Conservation (phyloP, 768 basidiomycete species). For the Leucogyrophana mollusca region DNA sequence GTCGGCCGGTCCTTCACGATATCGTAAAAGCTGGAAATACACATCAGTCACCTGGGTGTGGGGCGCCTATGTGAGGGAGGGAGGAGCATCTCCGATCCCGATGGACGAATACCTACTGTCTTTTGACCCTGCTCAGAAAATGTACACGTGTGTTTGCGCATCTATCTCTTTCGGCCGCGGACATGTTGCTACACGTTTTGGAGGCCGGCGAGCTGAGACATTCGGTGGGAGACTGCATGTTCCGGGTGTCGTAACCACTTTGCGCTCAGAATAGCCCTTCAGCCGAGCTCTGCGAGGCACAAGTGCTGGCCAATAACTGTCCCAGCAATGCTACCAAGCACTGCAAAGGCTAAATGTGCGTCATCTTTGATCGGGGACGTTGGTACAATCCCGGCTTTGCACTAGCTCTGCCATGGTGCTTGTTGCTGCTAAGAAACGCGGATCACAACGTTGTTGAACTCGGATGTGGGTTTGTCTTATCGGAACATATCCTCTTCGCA, state of each 20-base stretch:
- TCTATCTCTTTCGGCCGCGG: neutral
- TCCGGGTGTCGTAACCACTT: neutral
- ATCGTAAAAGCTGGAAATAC: neutral
- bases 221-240: neutral
- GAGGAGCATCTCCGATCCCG: too few relatives aligned
- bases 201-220: slow-evolving; percentile 15
- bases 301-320: neutral
- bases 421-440: slow-evolving; percentile 5
- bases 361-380: slow-evolving; percentile 11
- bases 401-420: neutral
- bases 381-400: neutral
- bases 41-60: slow-evolving; percentile 1
- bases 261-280: neutral
- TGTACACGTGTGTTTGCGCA: too few relatives aligned
- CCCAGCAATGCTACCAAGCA: neutral
- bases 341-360: slow-evolving; percentile 19
- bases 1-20: neutral
- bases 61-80: neutral
- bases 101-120: too few relatives aligned
- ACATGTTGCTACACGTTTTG: neutral
- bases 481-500: slow-evolving; percentile 6
- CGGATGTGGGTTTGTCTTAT: neutral
- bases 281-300: neutral
- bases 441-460: slow-evolving; percentile 8
- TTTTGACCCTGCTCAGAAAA: too few relatives aligned